Evolutionary conservation across 2,329 filamentous ascomycete species (phyloP).

Genomic region (Phyllachora maydis): DNA sequence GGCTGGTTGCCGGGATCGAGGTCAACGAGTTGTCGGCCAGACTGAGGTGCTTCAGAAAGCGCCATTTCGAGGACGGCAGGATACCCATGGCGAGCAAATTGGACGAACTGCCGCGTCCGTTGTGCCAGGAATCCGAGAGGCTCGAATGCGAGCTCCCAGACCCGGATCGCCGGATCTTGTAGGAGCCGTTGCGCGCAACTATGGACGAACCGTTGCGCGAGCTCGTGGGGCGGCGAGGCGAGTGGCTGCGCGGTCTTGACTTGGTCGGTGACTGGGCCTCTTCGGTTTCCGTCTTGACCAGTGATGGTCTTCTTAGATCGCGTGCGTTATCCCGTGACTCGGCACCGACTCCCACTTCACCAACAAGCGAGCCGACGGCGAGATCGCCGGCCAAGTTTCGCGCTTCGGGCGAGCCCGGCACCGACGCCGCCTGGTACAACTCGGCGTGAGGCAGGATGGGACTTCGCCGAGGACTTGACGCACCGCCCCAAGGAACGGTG

Average conservation of each 20-base stretch:
- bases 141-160: conserved; percentile 87
- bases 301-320: conserved; percentile 19
- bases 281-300: conserved; percentile 24
- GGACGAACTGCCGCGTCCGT: conserved; percentile 55
- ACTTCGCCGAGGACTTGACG: conserved; percentile 36
- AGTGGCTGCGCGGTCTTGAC: conserved; percentile 50
- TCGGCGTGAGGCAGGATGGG: conserved; percentile 44
- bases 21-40: conserved; percentile 83
- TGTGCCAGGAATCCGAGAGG: conserved; percentile 42
- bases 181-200: conserved; percentile 43
- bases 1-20: conserved; percentile 51
- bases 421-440: conserved; percentile 43
- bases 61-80: conserved; percentile 77
- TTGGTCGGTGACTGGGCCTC: conserved; percentile 22
- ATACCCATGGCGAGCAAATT: conserved; percentile 54
- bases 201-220: conserved; percentile 51
- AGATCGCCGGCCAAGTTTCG: conserved; percentile 25
- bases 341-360: conserved; percentile 27
- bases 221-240: conserved; percentile 56
- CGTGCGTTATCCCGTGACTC: conserved; percentile 12
- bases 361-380: conserved; percentile 37
- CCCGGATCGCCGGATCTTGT: conserved; percentile 67
- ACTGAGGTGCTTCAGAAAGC: conserved; percentile 80
- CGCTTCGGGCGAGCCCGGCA: conserved; percentile 40
- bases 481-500: conserved; percentile 43